Conservation (phyloP, 1,284 basidiomycete genomes). For the Naganishia sp. region DNA sequence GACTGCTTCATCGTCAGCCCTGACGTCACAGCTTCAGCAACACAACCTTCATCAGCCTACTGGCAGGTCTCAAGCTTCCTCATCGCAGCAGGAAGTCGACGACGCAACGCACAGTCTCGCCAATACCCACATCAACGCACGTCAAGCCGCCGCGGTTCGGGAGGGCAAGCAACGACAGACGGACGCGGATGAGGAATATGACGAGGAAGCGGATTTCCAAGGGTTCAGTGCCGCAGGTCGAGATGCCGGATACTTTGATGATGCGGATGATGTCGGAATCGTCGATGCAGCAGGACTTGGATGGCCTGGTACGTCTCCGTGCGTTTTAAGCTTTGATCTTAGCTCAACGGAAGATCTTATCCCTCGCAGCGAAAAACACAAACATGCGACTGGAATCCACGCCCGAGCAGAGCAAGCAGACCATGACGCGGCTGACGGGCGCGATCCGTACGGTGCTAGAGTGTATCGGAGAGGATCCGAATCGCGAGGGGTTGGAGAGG, state of each 20-base stretch:
- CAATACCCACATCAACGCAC: conserved; percentile 11
- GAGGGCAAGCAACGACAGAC: conserved; percentile 1
- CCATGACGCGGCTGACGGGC: conserved; percentile 74
- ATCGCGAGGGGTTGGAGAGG: conserved; percentile 82
- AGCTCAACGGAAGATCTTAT: conserved; percentile 5
- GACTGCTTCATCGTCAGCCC: conserved; percentile 19
- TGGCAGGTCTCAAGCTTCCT: conserved; percentile 2
- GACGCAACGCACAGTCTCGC: neutral
- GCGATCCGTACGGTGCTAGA: conserved; percentile 93
- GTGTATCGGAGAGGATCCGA: conserved; percentile 97
- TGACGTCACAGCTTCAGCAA: conserved; percentile 11
- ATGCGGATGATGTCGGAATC: conserved; percentile 56
- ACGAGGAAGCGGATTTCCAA: conserved; percentile 26
- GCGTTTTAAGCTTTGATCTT: neutral
- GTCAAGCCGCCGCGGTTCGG: conserved; percentile 13
- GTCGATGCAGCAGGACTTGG: conserved; percentile 85
- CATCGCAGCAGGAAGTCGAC: neutral
- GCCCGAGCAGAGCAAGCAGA: conserved; percentile 66
- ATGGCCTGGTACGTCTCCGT: conserved; percentile 74
- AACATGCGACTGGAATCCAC: conserved; percentile 78
- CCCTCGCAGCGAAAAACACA: conserved; percentile 80
- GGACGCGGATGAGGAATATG: conserved; percentile 3
- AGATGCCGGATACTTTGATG: conserved; percentile 38
- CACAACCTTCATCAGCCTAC: conserved; percentile 11
- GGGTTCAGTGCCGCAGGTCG: conserved; percentile 27